A percentile compares a stretch with the other conserved stretches of the same genome.
Conservation (phyloP, 2,329 filamentous ascomycete species). For the Ophiostoma ips region DNA sequence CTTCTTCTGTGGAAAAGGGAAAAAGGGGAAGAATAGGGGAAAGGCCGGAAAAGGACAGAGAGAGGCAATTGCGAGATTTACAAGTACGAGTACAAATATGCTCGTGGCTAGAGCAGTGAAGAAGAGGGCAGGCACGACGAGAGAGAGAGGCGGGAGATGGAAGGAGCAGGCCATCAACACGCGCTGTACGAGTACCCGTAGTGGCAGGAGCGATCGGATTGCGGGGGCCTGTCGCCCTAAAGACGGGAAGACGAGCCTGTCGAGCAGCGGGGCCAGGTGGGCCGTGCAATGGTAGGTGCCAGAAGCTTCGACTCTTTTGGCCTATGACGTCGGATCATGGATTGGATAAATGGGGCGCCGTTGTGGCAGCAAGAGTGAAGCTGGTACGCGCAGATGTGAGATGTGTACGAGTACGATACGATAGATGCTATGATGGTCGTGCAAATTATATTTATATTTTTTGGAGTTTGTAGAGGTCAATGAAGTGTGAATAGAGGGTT, state of each 20-base stretch:
- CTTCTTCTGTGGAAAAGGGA: conserved; percentile 4
- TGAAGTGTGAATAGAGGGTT: no score
- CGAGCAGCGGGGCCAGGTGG: neutral
- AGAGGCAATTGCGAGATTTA: neutral
- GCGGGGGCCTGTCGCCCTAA: neutral
- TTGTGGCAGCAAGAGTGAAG: no score
- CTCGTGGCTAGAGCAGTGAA: no score
- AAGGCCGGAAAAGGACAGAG: neutral
- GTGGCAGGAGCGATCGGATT: neutral
- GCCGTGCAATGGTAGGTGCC: conserved; percentile 6
- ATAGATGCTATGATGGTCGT: no score
- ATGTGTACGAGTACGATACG: no score
- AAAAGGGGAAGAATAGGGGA: neutral
- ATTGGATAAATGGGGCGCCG: no score
- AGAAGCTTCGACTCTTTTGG: conserved; percentile 11
- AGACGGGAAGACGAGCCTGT: neutral
- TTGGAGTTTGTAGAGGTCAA: no score
- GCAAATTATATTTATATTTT: no score
- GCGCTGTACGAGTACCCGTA: no score
- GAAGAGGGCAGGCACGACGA: neutral
- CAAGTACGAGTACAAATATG: neutral
- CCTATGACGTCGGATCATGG: conserved; percentile 1
- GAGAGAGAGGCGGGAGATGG: neutral
- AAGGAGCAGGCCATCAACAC: neutral
- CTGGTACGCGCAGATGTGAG: no score